Evolutionary conservation across 139 green algal species (phyloP).

Genomic region (Volvox africanus): DNA sequence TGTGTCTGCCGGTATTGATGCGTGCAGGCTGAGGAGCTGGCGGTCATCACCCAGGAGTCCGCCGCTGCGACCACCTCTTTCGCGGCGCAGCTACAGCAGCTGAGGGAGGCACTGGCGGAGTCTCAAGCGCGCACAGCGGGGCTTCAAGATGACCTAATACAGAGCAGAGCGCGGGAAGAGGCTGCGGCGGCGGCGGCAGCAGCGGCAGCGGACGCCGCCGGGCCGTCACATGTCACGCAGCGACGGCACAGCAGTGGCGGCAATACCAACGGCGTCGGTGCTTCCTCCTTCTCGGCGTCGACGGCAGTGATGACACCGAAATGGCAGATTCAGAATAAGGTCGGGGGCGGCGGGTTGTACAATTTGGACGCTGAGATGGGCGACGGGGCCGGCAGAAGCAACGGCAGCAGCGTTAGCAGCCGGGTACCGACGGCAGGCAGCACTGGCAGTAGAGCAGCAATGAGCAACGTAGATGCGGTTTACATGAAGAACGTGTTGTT

Average conservation of each 20-base stretch:
- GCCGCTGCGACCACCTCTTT: neutral
- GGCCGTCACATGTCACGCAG: neutral
- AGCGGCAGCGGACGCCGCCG: neutral
- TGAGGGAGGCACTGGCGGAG: constrained; percentile 25
- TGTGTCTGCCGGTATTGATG: too few species aligned
- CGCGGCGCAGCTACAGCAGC: neutral
- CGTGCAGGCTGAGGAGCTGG: neutral
- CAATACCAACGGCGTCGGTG: neutral
- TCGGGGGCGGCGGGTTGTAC: constrained; percentile 71
- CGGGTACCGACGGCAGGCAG: too few species aligned
- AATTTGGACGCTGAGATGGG: constrained; percentile 19
- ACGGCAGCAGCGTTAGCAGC: neutral
- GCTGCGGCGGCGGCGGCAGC: neutral
- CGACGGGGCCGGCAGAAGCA: neutral
- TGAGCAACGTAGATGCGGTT: constrained; percentile 20
- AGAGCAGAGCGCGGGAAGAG: neutral
- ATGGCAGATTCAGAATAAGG: constrained; percentile 71
- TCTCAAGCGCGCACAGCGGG: neutral
- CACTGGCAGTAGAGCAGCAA: neutral
- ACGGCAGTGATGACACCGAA: neutral
- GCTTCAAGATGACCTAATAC: neutral
- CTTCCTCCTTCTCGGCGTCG: neutral
- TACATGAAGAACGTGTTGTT: constrained; percentile 84
- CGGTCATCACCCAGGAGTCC: neutral
- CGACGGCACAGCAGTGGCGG: neutral